A percentile compares a stretch with the other conserved stretches of the same genome.
phyloP scores from a whole-genome alignment of 768 basidiomycete genomes.

The Mycena polygramma region DNA sequence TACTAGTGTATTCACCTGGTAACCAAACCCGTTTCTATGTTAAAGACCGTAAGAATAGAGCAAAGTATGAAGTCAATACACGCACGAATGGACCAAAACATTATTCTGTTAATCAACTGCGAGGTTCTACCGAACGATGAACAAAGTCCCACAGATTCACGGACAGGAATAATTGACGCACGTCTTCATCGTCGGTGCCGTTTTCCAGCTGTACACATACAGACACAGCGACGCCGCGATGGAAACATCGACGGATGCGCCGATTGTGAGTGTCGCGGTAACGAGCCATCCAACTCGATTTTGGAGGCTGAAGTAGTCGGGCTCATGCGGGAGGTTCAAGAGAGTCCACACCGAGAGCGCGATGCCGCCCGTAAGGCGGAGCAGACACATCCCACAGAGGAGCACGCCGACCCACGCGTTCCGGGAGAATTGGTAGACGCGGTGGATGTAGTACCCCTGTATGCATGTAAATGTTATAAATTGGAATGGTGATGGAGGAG shows the following conservation, averaged over 20 bases:
- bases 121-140: constrained; percentile 30
- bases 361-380: constrained; percentile 39
- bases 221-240: constrained; percentile 42
- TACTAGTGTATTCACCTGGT: constrained; percentile 34
- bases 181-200: constrained; percentile 23
- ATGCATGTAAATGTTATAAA: not conserved
- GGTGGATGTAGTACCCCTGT: constrained; percentile 43
- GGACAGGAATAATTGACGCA: not conserved
- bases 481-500: not conserved
- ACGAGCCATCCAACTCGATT: constrained; percentile 45
- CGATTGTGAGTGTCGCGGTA: constrained; percentile 38
- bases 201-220: constrained; percentile 32
- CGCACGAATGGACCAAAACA: constrained; percentile 45
- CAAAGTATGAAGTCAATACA: not conserved
- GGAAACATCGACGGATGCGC: constrained; percentile 42
- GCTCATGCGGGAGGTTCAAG: constrained; percentile 41
- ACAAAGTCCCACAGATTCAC: not conserved
- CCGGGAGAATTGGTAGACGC: constrained; percentile 40
- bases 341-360: constrained; percentile 39
- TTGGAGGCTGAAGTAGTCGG: constrained; percentile 38
- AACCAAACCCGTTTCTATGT: constrained; percentile 42
- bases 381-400: constrained; percentile 37
- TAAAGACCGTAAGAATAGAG: not conserved
- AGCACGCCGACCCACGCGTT: constrained; percentile 29
- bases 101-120: constrained; percentile 40